Base-by-base conservation (phyloP, 768 basidiomycete species). In the Brasilioporus rufonigricans region DNA sequence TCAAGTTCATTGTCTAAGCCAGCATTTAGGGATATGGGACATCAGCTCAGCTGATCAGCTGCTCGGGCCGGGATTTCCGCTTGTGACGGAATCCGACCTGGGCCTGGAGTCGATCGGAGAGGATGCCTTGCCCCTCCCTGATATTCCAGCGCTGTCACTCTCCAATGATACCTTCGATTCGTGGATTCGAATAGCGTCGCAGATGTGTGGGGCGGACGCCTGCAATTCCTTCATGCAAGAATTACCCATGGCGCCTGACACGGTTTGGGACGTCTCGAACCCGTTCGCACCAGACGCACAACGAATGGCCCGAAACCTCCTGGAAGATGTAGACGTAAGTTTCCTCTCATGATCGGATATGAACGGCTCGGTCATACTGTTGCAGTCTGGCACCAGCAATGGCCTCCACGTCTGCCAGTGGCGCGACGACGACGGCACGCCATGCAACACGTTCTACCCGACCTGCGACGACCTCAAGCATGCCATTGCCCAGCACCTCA, bases 401-500 rank as follows among this genome's bases (percentile, higher is more conserved):
- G 4, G 16, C 24, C 12, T 2, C 16, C 8, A 21, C 40, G 13
- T 3, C 5, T 66, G 65, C 32, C 3, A 21, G 19, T 65, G 64
- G 64, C 0, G 3, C 13, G 44, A n/a, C 5, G 36, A 59, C 19
- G 62, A 54, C 11, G 32, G n/a, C n/a, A n/a, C 18, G 2, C 51
- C 45, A 3, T 65, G 65, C 32, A 50, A 53, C 18, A 18, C 1
- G 21, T 0, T 2, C n/a, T 48, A 31, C 40, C 4, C 16, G 11
- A 12, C 23, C 5, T 48, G 41, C 18, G n/a, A n/a, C n/a, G 55
- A 38, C 47, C 9, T 53, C 32, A 65, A 60, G 38, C 57, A 62
- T 1, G 4, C 50, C 26, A n/a, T 66, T 19, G 43, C 58, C 3
- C 46, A 39, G 2, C 65, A 66, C 27, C 48, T 66, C 1, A 9